Base-by-base conservation (phyloP, 192 early-diverging fungal genomes). In the Coemansia sp. region DNA sequence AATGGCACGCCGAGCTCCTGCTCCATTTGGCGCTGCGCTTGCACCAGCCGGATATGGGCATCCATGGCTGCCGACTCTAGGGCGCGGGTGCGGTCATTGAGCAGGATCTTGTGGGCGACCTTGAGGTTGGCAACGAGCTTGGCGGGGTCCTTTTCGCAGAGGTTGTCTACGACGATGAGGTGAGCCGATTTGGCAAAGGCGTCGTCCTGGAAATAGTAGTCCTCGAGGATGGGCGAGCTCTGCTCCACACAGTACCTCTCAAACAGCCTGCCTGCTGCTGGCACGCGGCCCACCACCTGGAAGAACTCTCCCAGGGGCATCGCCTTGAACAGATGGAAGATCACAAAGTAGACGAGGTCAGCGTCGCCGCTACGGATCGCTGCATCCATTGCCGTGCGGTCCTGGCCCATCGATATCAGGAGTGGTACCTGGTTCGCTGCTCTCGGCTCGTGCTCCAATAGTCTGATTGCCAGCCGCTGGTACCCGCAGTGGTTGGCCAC, bases 131-230 rank as follows among this genome's bases (percentile, higher is more conserved):
- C 88, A 4, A 90, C 85, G 1, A 88, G 82, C 40, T 83, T 85
- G 9, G 60, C 55, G 2, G 82, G 62, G 59, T 93, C 90, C 0
- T 34, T 21, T 36, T 75, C 33, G n/a, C 11, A 39, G 16, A 75
- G 66, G 38, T 67, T 89, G 63, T 40, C 71, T 11, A 35, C 84
- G 8, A 65, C 79, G n/a, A 69, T 85, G 38, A 45, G 94, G 86
- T 63, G 81, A 81, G 48, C 94, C 79, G 18, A 88, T 75, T 40
- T 77, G 60, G 56, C 91, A 84, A 84, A 72, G 1, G 81, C 72
- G 26, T 99, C 98, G 68, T 97, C 93, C 73, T 99, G 95, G 67
- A 92, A 98, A 78, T 99, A 99, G 67, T 95, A 99, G 70, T 98
- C 91, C 46, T 89, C 88, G 45, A 99, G 84, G 0, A 97, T 70